Percentiles rank a stretch among this genome's conserved stretches.
phyloP scores from a whole-genome alignment of 2,329 filamentous ascomycete species.

The Pseudopyricularia javanii region DNA sequence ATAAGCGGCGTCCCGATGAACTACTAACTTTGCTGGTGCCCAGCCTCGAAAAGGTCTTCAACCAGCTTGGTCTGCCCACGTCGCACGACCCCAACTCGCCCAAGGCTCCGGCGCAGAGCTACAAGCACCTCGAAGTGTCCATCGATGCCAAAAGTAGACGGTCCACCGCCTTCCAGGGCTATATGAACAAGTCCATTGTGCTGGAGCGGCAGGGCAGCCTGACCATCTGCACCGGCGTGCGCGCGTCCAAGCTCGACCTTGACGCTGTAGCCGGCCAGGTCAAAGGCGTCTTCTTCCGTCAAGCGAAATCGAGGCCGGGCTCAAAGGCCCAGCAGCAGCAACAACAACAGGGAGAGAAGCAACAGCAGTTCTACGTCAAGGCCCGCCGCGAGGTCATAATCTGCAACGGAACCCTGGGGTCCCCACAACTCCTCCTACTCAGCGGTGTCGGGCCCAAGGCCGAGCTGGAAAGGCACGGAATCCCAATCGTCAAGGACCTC shows the following conservation, averaged over 20 bases:
- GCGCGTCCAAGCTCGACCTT: conserved; percentile 15
- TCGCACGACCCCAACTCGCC: conserved; percentile 16
- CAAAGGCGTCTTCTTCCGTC: conserved; percentile 12
- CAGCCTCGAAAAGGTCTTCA: conserved; percentile 12
- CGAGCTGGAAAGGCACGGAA: conserved; percentile 9
- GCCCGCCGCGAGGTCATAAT: conserved; percentile 18
- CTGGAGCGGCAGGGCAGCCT: conserved; percentile 10
- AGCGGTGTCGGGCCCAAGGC: conserved; percentile 17
- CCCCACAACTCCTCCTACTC: conserved; percentile 18
- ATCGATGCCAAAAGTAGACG: not conserved
- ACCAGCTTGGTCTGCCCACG: conserved; percentile 13
- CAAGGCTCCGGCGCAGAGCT: conserved; percentile 13
- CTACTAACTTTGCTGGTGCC: not conserved
- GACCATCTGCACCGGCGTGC: conserved; percentile 16
- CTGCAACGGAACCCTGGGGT: conserved; percentile 14
- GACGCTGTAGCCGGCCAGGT: conserved; percentile 9
- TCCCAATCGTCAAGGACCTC: conserved; percentile 12
- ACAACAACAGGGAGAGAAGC: not conserved
- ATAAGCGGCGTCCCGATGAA: not conserved
- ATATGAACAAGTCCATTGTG: conserved; percentile 12
- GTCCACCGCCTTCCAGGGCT: conserved; percentile 14
- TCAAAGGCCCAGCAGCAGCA: not conserved
- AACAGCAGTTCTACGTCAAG: conserved; percentile 9
- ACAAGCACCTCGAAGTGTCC: conserved; percentile 13
- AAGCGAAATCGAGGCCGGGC: conserved; percentile 1